Percentiles rank a stretch among this genome's conserved stretches.
phyloP scores from a whole-genome alignment of 2,329 filamentous ascomycete species.

The Coniella lustricola region DNA sequence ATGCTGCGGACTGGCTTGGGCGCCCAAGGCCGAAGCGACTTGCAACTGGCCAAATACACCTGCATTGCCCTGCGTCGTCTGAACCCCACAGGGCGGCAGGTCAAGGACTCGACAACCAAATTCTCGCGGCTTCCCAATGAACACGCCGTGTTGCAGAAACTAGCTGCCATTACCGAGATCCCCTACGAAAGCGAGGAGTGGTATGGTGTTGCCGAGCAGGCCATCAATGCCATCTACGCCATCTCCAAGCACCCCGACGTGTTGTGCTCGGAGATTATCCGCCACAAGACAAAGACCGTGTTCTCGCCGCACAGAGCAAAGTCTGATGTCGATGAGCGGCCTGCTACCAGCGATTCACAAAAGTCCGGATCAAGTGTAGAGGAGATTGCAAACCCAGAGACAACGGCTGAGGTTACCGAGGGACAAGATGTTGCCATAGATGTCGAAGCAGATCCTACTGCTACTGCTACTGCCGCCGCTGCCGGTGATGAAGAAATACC shows the following conservation, averaged over 20 bases:
- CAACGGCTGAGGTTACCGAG: slow-evolving; percentile 16
- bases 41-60: slow-evolving; percentile 88
- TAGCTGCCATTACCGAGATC: slow-evolving; percentile 81
- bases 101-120: slow-evolving; percentile 61
- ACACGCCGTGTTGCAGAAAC: slow-evolving; percentile 73
- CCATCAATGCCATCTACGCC: slow-evolving; percentile 89
- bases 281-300: slow-evolving; percentile 77
- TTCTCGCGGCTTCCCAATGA: slow-evolving; percentile 83
- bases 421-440: slow-evolving; percentile 16
- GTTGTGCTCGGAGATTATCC: slow-evolving; percentile 83
- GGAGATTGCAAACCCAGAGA: slow-evolving; percentile 27
- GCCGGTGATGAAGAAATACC: not conserved
- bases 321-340: slow-evolving; percentile 29
- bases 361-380: slow-evolving; percentile 21
- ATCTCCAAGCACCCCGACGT: slow-evolving; percentile 91
- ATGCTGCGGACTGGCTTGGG: slow-evolving; percentile 90
- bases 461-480: not conserved
- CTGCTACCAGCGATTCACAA: slow-evolving; percentile 19
- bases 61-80: slow-evolving; percentile 90
- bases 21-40: slow-evolving; percentile 68
- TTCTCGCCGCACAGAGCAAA: slow-evolving; percentile 47
- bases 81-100: slow-evolving; percentile 74
- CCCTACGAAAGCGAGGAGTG: slow-evolving; percentile 89
- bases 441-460: slow-evolving; percentile 15
- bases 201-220: slow-evolving; percentile 93